Conservation (phyloP, 169 alveolate species). For the Plasmodium reichenowi region DNA sequence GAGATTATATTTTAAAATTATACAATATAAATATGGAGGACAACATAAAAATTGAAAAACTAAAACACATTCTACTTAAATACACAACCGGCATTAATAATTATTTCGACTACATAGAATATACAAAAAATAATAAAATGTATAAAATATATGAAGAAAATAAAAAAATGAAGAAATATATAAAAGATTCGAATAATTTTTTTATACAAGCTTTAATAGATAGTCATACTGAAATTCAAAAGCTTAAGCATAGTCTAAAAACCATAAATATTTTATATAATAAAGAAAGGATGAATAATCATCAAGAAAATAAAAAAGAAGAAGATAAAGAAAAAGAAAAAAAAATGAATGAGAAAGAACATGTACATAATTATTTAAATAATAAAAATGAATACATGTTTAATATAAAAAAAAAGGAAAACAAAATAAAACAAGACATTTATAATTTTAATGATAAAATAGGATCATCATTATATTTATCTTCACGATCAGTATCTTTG, state of each 20-base stretch:
- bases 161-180: constrained; percentile 42
- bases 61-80: constrained; percentile 34
- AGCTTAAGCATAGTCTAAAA: constrained; percentile 48
- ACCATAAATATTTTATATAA: constrained; percentile 48
- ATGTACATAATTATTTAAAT: neutral
- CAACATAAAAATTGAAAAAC: neutral
- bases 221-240: constrained; percentile 36
- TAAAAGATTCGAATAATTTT: constrained; percentile 38
- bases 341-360: neutral
- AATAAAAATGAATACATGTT: neutral
- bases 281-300: constrained; percentile 37
- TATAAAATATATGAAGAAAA: constrained; percentile 60
- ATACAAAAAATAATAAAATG: constrained; percentile 19
- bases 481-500: too few species aligned
- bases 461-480: too few species aligned
- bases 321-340: neutral
- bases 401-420: neutral
- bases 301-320: neutral
- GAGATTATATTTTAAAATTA: neutral
- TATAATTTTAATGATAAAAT: too few species aligned
- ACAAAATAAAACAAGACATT: too few species aligned
- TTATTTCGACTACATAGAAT: constrained; percentile 36
- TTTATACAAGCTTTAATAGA: constrained; percentile 24
- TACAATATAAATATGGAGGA: neutral
- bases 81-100: constrained; percentile 42